Evolutionary conservation across 768 basidiomycete species (phyloP), one percentile per base, ranked within the genome.

Genomic region (Tricholoma bakamatsutake): DNA sequence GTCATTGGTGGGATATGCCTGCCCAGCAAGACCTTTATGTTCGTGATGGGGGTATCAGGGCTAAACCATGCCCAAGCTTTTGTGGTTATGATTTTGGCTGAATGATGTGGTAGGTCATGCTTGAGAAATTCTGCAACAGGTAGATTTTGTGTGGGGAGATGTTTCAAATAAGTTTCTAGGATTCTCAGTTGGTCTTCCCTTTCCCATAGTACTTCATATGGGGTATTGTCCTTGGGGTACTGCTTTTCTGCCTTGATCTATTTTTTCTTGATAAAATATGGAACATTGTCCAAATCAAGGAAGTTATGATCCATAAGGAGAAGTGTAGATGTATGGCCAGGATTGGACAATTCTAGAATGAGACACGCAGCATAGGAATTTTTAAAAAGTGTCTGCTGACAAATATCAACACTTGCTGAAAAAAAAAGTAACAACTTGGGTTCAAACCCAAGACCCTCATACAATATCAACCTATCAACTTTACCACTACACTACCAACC

Each of bases 31-130:
- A 10, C 24, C 17, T 6, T 21, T 42, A 15, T 50, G 55, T 47
- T 34, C 12, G 18, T 56, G 42, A 24, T 52, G 18, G 31, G 50
- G 43, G 33, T 46, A 46, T 51, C 55, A 56, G 17, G 40, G 40
- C 18, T 18, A 42, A 42, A 42, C 40, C 40, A 42, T 42, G 40
- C 40, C 18, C n/a, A 7, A 42, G 40, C 37, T 28, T 24, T 24
- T 15, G 18, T 49, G 33, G n/a, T 31, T 42, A 31, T 43, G 54
- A 24, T 8, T 37, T 34, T 8, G 21, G 17, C 24, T 18, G 37
- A 39, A n/a, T 39, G 37, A 15, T n/a, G 15, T 39, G 37, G 37
- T 39, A 39, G n/a, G n/a, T n/a, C n/a, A n/a, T n/a, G 37, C 15
- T 15, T n/a, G 15, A n/a, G n/a, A n/a, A n/a, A n/a, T 39, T 39